Conservation (phyloP, 1,139 yeast genomes). For the Saccharomycopsis hybrid region DNA sequence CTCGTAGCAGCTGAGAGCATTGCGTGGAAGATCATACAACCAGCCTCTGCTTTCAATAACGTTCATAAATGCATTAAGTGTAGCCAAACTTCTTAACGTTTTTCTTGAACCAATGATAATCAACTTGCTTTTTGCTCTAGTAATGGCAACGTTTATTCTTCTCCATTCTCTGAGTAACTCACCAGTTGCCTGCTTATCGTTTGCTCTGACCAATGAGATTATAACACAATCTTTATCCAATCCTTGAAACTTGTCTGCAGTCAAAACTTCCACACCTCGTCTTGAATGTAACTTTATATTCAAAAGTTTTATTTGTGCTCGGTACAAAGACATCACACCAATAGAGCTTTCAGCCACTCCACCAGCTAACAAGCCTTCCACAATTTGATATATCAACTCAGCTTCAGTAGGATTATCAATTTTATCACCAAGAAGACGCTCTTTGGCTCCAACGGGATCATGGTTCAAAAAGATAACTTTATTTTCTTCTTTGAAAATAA, state of each 20-base stretch:
- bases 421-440: slow-evolving; percentile 54
- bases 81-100: slow-evolving; percentile 51
- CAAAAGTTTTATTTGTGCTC: slow-evolving; percentile 67
- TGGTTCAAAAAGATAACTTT: slow-evolving; percentile 76
- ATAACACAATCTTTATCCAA: slow-evolving; percentile 89
- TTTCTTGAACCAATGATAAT: slow-evolving; percentile 72
- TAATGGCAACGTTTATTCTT: slow-evolving; percentile 87
- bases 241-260: slow-evolving; percentile 96
- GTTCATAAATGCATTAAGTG: slow-evolving; percentile 56
- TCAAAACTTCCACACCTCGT: slow-evolving; percentile 61
- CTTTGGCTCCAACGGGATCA: slow-evolving; percentile 58
- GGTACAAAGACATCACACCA: slow-evolving; percentile 85
- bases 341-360: slow-evolving; percentile 58
- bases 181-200: slow-evolving; percentile 61
- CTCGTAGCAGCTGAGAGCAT: slow-evolving; percentile 36
- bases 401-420: slow-evolving; percentile 72
- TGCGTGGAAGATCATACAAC: slow-evolving; percentile 50
- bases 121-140: slow-evolving; percentile 81
- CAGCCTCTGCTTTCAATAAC: slow-evolving; percentile 56
- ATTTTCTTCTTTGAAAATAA: slow-evolving; percentile 40
- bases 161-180: slow-evolving; percentile 83
- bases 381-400: slow-evolving; percentile 52
- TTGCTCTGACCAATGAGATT: slow-evolving; percentile 81
- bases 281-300: slow-evolving; percentile 37
- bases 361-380: slow-evolving; percentile 48